A percentile compares a stretch with the other conserved stretches of the same genome.
These are phyloP conservation scores for Cryptococcus maquisensis DNA, from an alignment of 1,284 basidiomycete species.

Conservation along the genomic window DNA sequence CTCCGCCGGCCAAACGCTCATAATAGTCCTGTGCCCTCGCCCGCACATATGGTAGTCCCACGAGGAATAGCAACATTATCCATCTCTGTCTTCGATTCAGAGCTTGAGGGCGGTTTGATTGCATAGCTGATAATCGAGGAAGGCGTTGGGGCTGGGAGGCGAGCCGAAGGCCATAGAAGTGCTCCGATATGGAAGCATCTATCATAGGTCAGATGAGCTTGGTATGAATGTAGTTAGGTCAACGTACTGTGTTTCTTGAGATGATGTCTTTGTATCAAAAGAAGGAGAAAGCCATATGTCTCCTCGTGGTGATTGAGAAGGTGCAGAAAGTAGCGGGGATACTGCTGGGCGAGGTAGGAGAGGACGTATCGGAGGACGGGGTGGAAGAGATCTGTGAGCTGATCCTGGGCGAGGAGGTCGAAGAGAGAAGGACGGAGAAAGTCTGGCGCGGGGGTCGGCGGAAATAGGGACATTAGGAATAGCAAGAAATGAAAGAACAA, in stretches of 20 bases:
- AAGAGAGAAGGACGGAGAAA: slow-evolving; percentile 74
- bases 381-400: slow-evolving; percentile 84
- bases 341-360: slow-evolving; percentile 91
- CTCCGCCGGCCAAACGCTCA: slow-evolving; percentile 80
- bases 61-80: slow-evolving; percentile 72
- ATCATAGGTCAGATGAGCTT: not conserved
- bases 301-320: slow-evolving; percentile 95
- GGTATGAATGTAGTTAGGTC: not conserved
- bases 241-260: slow-evolving; percentile 69
- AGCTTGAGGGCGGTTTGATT: not conserved
- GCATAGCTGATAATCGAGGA: no score
- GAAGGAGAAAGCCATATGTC: slow-evolving; percentile 83
- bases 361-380: slow-evolving; percentile 94
- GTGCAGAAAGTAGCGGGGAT: slow-evolving; percentile 86
- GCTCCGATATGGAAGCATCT: slow-evolving; percentile 47
- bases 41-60: slow-evolving; percentile 81
- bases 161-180: slow-evolving; percentile 44
- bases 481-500: no score
- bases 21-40: slow-evolving; percentile 86
- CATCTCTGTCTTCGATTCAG: slow-evolving; percentile 42
- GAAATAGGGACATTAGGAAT: not conserved
- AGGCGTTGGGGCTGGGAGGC: slow-evolving; percentile 9
- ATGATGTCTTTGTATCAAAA: slow-evolving; percentile 86
- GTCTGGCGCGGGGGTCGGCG: not conserved
- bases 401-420: slow-evolving; percentile 92